Evolutionary conservation across 2,329 filamentous ascomycete genomes (phyloP), one percentile per base, ranked within the genome.

Genomic region (Basipetospora chlamydospora): DNA sequence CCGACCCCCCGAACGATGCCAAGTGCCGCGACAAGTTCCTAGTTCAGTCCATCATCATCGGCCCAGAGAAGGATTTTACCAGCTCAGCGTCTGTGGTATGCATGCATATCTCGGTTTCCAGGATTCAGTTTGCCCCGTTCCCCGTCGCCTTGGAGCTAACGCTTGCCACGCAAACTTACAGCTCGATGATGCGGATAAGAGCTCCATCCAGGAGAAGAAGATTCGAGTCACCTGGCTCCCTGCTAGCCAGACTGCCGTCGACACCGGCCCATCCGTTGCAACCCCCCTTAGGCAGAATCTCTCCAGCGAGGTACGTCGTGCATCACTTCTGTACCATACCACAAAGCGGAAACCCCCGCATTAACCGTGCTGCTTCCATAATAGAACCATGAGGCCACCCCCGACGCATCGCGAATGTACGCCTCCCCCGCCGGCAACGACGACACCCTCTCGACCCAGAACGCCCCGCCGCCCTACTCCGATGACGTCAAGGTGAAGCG

Each of bases 1-100:
- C 85, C 53, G 87, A 96, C 51, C 88, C 88, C 39, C 73, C 87
- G 15, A 58, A 67, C 40, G 87, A 94, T 55, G 77, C 81, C 43
- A 87, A 85, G 58, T 98, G 90, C 66, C 80, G 84, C 58, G 88
- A 96, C 70, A 96, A 96, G 66, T 96, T 96, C 59, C 73, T 96
- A 38, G 88, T 96, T 25, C 88, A 96, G 61, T 92, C 87, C 18
- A 83, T 93, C 33, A 68, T 77, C 35, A 82, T 95, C 46, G 79
- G 80, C 16, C 68, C 77, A 44, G 83, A 93, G 52, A 83, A 86
- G 61, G 85, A 94, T 51, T 84, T 83, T 49, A 67, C 70, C 41
- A 92, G 80, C 53, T 12, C 93, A 43, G 70, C 78, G 33, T 72
- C 82, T 31, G 84, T 95, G 51, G 85, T 92, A 70, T n/a, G n/a